Evolutionary conservation across 2,329 filamentous ascomycete species (phyloP), one percentile per base, ranked within the genome.

Genomic region (Pleomassaria siparia): DNA sequence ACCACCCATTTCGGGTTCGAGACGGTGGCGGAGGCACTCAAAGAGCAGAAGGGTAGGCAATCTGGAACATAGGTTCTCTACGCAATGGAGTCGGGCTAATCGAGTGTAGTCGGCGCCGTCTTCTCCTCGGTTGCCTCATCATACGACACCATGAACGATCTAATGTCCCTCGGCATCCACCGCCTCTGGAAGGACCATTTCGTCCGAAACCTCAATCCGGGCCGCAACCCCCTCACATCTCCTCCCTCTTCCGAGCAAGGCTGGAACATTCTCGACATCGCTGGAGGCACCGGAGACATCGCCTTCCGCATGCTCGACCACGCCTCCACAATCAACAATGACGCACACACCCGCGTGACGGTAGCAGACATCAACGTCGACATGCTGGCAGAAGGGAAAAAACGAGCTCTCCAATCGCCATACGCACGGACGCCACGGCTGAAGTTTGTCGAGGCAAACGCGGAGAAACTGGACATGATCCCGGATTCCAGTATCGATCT

Each of bases 71-170:
- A 32, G 29, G 25, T 36, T 29, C 39, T 24, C 40, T 48, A 36
- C 43, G 20, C 25, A 8, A 20, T 7, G 6, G 3, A 21, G 10
- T 21, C 42, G 48, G 18, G 30, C 49, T 55, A 36, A 62, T 51
- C 35, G 20, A 74, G 36, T 64, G 71, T 76, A 79, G 91, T 96
- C 32, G 88, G 88, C 50, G 84, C 83, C 33, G 94, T 99, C 49
- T 99, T 99, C 76, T 92, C 89, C 72, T 96, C 88, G 58, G 94
- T 99, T 32, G 94, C 94, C 58, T 85, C 89, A 54, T 90, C 88
- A 15, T 99, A 99, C 75, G 94, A 99, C 73, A 87, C 86, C 53
- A 99, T 99, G 94, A 99, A 99, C 76, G 94, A 99, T 72, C 81
- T 97, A 59, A 99, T 99, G 94, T 97, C 94, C 7, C 83, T 99